These are phyloP conservation scores for Panicum hallii DNA, from an alignment of 202 grass and related monocot species.

Conservation along the genomic window DNA sequence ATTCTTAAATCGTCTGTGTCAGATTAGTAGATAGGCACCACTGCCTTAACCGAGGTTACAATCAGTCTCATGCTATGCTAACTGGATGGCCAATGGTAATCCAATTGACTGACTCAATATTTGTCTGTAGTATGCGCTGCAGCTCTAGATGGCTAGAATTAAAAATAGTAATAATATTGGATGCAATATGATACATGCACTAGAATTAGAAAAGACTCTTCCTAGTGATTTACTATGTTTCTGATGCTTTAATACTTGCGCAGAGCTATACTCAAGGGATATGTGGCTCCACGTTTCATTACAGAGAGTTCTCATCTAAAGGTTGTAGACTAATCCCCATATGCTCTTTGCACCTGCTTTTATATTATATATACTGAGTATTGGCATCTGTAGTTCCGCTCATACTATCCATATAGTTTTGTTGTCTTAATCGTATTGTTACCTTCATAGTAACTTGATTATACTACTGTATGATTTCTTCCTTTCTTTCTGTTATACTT, in stretches of 20 bases:
- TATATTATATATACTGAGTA: background rate
- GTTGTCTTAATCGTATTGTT: slow-evolving; percentile 10
- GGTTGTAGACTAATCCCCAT: slow-evolving; percentile 52
- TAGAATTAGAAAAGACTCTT: background rate
- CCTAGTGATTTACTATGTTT: background rate
- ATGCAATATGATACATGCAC: background rate
- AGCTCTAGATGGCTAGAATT: background rate
- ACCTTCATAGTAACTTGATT: slow-evolving; percentile 12
- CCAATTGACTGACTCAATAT: background rate
- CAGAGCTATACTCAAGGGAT: slow-evolving; percentile 76
- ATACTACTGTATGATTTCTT: slow-evolving; percentile 18
- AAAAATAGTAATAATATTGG: background rate
- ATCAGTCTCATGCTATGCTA: background rate
- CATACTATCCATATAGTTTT: background rate
- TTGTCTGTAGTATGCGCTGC: slow-evolving; percentile 7
- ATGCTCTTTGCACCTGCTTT: background rate
- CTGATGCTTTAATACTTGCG: slow-evolving; percentile 34
- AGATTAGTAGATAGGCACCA: background rate
- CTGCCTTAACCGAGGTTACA: background rate
- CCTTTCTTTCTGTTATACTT: slow-evolving; percentile 20
- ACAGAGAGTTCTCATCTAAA: slow-evolving; percentile 76
- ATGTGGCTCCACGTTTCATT: slow-evolving; percentile 60
- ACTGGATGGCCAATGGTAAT: background rate
- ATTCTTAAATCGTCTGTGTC: background rate
- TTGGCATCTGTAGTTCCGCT: background rate